Base-by-base conservation (phyloP, 192 early-diverging fungal species). In the Backusella tarrabulga region DNA sequence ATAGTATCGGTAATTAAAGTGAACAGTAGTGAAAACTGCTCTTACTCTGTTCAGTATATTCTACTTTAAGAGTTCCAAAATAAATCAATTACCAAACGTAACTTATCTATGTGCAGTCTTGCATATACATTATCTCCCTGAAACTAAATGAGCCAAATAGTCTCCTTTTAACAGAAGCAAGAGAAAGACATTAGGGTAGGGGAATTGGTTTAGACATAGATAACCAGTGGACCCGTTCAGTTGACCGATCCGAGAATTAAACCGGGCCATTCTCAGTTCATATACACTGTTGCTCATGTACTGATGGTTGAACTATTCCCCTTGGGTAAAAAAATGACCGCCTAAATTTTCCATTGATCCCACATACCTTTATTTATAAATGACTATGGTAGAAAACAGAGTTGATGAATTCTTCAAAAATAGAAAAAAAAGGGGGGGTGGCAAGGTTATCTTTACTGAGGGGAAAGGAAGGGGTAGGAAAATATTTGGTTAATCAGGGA, bases 251-350 rank as follows among this genome's bases (percentile, higher is more conserved):
- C 68, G 68, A 38, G 21, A 40, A 14, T 70, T 38, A 70, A 38
- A 70, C 68, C 68, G 68, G 36, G 19, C 56, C 38, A 19, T 38
- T 70, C 35, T 38, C 23, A 63, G 56, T 63, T 50, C 46, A 63
- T 63, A 60, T 60, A 36, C 21, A 35, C 29, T 70, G 68, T 11
- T 70, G 36, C 21, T 41, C 29, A 35, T 21, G 34, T 26, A n/a
- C 46, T 8, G 35, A 41, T 70, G 68, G 68, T 70, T 41, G 68
- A 70, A 70, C 68, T 70, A 70, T 70, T 41, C 38, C 56, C 56
- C 56, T 63, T 63, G 68, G 68, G 68, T 70, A 70, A 70, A 70
- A 70, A 40, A 23, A 70, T 70, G 38, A 23, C 34, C 68, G 68
- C 38, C n/a, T 36, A n/a, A 35, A 35, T 4, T 68, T 68, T 19